A percentile compares a stretch with the other conserved stretches of the same genome.
phyloP scores from a whole-genome alignment of 176 grass and related monocot species.

The Pontederia paniculata region DNA sequence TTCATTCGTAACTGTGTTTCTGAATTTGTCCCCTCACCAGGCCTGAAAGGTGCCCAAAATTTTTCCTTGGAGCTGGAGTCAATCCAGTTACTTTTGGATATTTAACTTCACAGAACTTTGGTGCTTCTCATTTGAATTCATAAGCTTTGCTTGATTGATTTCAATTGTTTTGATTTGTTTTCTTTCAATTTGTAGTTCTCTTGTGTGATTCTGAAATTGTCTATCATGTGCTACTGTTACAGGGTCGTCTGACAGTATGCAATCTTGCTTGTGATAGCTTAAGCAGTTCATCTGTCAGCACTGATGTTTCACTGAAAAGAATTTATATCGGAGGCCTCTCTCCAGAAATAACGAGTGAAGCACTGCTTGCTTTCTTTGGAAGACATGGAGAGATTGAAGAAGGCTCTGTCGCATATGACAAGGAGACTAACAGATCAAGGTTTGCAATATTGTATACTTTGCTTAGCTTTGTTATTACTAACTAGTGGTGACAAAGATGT shows the following conservation, averaged over 20 bases:
- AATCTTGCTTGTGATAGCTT: constrained; percentile 17
- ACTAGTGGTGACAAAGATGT: background rate
- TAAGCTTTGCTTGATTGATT: background rate
- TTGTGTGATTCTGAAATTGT: background rate
- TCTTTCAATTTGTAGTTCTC: background rate
- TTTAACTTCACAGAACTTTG: no score
- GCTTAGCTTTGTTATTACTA: background rate
- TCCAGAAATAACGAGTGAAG: constrained; percentile 9
- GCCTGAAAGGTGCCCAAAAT: no score
- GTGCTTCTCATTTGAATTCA: no score
- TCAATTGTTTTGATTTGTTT: background rate
- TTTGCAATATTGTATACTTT: background rate
- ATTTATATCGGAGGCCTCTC: constrained; percentile 15
- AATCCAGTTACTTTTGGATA: no score
- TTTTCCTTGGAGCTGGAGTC: no score
- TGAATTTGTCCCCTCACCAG: no score
- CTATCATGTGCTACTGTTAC: background rate
- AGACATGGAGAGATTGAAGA: constrained; percentile 13
- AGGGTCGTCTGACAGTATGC: constrained; percentile 11
- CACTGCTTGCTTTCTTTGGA: constrained; percentile 9
- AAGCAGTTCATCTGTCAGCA: background rate
- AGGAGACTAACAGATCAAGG: constrained; percentile 15
- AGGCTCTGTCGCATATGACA: constrained; percentile 16
- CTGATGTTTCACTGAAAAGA: constrained; percentile 8
- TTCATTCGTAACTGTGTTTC: no score